Evolutionary conservation across 805 yeast species (phyloP).

Genomic region (Ogataea sp.): DNA sequence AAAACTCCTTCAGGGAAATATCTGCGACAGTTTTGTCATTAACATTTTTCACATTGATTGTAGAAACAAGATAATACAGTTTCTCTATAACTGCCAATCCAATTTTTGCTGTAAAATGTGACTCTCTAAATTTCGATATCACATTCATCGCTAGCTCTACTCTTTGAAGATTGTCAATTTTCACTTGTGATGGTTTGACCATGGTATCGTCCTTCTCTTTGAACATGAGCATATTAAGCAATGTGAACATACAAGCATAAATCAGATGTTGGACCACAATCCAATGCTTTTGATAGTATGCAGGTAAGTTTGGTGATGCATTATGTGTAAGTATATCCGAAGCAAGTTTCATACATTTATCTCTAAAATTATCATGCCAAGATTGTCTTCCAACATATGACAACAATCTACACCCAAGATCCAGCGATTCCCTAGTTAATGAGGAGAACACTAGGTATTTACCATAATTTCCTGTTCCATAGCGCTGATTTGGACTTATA

Average conservation of each 20-base stretch:
- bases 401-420: slow-evolving; percentile 14
- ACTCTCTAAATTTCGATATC: slow-evolving; percentile 7
- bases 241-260: slow-evolving; percentile 16
- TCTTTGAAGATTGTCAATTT: slow-evolving; percentile 9
- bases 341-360: slow-evolving; percentile 12
- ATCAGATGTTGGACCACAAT: slow-evolving; percentile 19
- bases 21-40: slow-evolving; percentile 10
- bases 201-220: slow-evolving; percentile 14
- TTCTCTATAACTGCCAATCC: slow-evolving; percentile 20
- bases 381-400: slow-evolving; percentile 10
- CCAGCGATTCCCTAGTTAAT: slow-evolving; percentile 15
- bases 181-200: too few relatives aligned
- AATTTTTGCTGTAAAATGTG: slow-evolving; percentile 17
- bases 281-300: slow-evolving; percentile 17
- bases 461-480: slow-evolving; percentile 13
- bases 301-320: slow-evolving; percentile 10
- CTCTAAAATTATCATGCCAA: slow-evolving; percentile 13
- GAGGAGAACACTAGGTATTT: slow-evolving; percentile 15
- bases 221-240: slow-evolving; percentile 18
- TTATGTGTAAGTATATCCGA: slow-evolving; percentile 11
- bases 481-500: background rate
- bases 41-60: slow-evolving; percentile 7
- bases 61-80: slow-evolving; percentile 12
- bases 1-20: slow-evolving; percentile 11
- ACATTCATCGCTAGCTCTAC: slow-evolving; percentile 13